Evolutionary conservation across 78 protist genomes (phyloP).

Genomic region (Dictyostelium discoideum): dicty_2.7 NC_007088.5:5104001-5104500

Average conservation of each 20-base stretch:
- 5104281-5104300: conserved; percentile 62
- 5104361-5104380: conserved; percentile 15
- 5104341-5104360: conserved; percentile 12
- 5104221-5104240: conserved; percentile 66
- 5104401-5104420: conserved; percentile 22
- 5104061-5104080: not conserved
- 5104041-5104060: not conserved
- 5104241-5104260: conserved; percentile 56
- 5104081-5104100: conserved; percentile 10
- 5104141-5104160: conserved; percentile 71
- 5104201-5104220: conserved; percentile 74
- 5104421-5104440: conserved; percentile 38
- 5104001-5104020: not conserved
- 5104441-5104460: not conserved
- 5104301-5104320: conserved; percentile 56
- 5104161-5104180: conserved; percentile 56
- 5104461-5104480: conserved; percentile 16
- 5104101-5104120: conserved; percentile 59
- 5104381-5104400: not conserved
- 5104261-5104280: conserved; percentile 63
- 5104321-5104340: conserved; percentile 62
- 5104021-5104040: not conserved
- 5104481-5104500: conserved; percentile 53
- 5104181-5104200: conserved; percentile 37
- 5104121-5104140: conserved; percentile 36